A percentile compares a stretch with the other conserved stretches of the same genome.
Evolutionary conservation across 2,329 filamentous ascomycete genomes (phyloP).

Genomic region (Didymella glomerata): DNA sequence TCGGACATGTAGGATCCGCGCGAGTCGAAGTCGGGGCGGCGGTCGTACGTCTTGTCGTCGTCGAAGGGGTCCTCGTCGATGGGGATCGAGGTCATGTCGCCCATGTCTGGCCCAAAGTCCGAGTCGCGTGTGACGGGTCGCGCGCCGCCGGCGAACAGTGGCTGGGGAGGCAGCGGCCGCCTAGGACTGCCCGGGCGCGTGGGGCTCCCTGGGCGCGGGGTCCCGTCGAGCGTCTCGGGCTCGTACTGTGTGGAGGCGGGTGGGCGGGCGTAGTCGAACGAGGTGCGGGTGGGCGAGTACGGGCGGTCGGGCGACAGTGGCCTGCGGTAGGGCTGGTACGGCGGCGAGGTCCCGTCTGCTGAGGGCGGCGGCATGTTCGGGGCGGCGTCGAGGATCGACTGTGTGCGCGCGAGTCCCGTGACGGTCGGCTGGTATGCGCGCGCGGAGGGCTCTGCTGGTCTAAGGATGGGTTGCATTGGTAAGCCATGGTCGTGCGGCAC

Average conservation of each 20-base stretch:
- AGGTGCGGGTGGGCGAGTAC: slow-evolving; percentile 63
- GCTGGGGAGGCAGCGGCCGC: slow-evolving; percentile 83
- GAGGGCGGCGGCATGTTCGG: slow-evolving; percentile 65
- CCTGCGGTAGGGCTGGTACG: slow-evolving; percentile 67
- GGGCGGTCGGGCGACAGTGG: slow-evolving; percentile 62
- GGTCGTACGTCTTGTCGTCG: slow-evolving; percentile 75
- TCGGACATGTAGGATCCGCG: slow-evolving; percentile 70
- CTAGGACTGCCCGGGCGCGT: slow-evolving; percentile 77
- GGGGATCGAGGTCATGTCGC: slow-evolving; percentile 77
- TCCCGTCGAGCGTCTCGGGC: slow-evolving; percentile 87
- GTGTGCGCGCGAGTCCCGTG: slow-evolving; percentile 55
- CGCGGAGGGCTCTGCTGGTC: slow-evolving; percentile 45
- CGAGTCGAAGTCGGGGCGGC: slow-evolving; percentile 67
- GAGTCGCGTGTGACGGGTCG: slow-evolving; percentile 57
- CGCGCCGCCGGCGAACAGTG: slow-evolving; percentile 72
- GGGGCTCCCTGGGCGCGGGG: slow-evolving; percentile 87
- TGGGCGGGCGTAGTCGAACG: slow-evolving; percentile 73
- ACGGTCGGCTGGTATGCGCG: slow-evolving; percentile 59
- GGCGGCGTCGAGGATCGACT: slow-evolving; percentile 61
- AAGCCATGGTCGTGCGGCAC: slow-evolving; percentile 43
- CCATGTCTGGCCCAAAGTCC: slow-evolving; percentile 64
- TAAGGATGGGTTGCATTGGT: slow-evolving; percentile 49
- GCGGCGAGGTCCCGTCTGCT: slow-evolving; percentile 62
- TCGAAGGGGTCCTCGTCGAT: slow-evolving; percentile 61
- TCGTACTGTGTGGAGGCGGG: slow-evolving; percentile 76